Evolutionary conservation across 1,284 basidiomycete species (phyloP), one percentile per base, ranked within the genome.

Genomic region (Ceratobasidium sp.): DNA sequence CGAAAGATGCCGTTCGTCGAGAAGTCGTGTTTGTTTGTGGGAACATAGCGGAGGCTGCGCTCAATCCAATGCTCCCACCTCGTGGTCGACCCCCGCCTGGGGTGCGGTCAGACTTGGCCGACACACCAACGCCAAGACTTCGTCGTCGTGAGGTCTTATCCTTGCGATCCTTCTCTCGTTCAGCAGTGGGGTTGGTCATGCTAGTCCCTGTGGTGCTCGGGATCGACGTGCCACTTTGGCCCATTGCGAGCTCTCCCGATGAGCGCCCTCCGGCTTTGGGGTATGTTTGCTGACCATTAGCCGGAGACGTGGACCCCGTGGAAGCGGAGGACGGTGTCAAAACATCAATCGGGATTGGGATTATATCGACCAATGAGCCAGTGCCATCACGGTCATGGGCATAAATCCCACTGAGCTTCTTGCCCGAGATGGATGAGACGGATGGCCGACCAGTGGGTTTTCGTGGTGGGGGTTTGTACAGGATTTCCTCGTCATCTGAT

Each of bases 221-320:
- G 19, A 86, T 78, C 56, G 89, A 78, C 29, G 78, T 76, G 2
- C 87, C 87, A 5, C 83, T 59, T 56, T 90, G 84, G 74, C 91
- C 90, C 78, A 88, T 79, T 74, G 90, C 89, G 75, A 91, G 90
- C 76, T 91, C 90, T 70, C 90, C 90, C 1, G 90, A 91, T 0
- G 87, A 87, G 29, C 89, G 86, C 74, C 90, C 91, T 78, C 84
- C 85, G 13, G 88, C 83, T 69, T 84, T 85, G 50, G 68, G 68
- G 29, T 54, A 66, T 21, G 62, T 44, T 41, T 66, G 62, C 27
- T 66, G 62, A 25, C 82, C 87, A 1, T 88, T 87, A 25, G 87
- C 84, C 0, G 83, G 82, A 23, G 79, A 75, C 72, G 75, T 33
- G 73, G 75, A 27, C 69, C 75, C 13, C 71, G 75, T 44, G 74